Conservation (phyloP, 768 basidiomycete species). For the Clitopilus hobsonii region DNA sequence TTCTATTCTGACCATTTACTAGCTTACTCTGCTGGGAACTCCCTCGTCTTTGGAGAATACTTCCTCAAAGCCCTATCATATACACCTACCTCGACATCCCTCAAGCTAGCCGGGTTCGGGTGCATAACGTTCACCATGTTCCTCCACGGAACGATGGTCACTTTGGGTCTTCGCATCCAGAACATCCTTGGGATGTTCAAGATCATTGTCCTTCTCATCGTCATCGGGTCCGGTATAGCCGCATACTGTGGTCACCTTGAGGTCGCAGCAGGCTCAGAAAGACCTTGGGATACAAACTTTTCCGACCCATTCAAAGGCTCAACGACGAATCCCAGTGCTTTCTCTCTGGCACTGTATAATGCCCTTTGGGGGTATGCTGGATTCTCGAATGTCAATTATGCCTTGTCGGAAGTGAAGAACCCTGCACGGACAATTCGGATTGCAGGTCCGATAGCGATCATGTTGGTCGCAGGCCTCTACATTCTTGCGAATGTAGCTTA, state of each 20-base stretch:
- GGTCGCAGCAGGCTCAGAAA: constrained; percentile 8
- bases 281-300: constrained; percentile 23
- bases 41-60: constrained; percentile 54
- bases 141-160: constrained; percentile 35
- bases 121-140: constrained; percentile 28
- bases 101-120: constrained; percentile 22
- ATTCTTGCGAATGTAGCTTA: constrained; percentile 62
- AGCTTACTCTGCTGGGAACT: constrained; percentile 28
- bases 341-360: constrained; percentile 29
- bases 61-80: constrained; percentile 19
- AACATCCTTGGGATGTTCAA: constrained; percentile 56
- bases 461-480: constrained; percentile 50
- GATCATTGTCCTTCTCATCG: constrained; percentile 37
- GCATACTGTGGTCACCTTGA: constrained; percentile 28
- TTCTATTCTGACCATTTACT: not conserved
- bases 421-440: constrained; percentile 58
- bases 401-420: constrained; percentile 56
- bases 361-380: constrained; percentile 52
- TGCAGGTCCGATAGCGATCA: constrained; percentile 61
- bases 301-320: constrained; percentile 27
- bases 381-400: constrained; percentile 67
- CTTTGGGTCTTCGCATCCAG: constrained; percentile 51
- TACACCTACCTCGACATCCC: constrained; percentile 12
- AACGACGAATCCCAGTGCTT: constrained; percentile 32
- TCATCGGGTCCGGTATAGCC: constrained; percentile 41